A percentile compares a stretch with the other conserved stretches of the same genome.
These are phyloP conservation scores for Aureobasidium namibiae DNA, from an alignment of 2,329 filamentous ascomycete genomes.

Conservation along the genomic window DNA sequence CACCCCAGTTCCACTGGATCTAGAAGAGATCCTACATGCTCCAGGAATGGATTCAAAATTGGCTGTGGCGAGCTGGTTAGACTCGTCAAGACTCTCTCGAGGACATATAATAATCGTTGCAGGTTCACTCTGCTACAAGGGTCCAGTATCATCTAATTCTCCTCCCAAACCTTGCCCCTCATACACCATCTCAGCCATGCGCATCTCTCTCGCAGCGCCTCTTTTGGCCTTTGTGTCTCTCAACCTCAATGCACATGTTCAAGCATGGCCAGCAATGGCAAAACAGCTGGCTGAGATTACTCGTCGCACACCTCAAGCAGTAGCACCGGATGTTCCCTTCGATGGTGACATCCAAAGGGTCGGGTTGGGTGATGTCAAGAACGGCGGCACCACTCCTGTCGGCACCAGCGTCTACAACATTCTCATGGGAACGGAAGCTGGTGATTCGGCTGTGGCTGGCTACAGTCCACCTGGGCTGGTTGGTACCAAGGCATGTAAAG, in stretches of 20 bases:
- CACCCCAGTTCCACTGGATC: not conserved
- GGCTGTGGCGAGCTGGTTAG: not conserved
- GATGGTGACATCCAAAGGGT: not conserved
- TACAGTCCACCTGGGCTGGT: slow-evolving; percentile 15
- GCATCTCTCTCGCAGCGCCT: not conserved
- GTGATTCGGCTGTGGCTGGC: slow-evolving; percentile 13
- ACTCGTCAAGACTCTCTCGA: not conserved
- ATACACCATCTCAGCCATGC: not conserved
- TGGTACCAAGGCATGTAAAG: slow-evolving; percentile 15
- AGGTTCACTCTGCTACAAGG: not conserved
- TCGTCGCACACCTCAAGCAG: not conserved
- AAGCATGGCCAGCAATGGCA: slow-evolving; percentile 3
- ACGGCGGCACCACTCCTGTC: slow-evolving; percentile 17
- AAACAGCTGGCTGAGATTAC: not conserved
- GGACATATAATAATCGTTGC: not conserved
- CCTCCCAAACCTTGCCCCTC: not conserved
- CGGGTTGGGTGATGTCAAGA: slow-evolving; percentile 15
- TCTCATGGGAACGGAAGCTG: slow-evolving; percentile 16
- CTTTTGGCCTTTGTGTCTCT: not conserved
- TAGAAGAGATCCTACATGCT: not conserved
- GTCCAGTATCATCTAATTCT: not conserved
- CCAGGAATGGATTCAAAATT: not conserved
- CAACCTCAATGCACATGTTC: not conserved
- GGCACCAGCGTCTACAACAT: slow-evolving; percentile 17
- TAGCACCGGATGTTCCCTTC: not conserved